Conservation (phyloP, 2,329 filamentous ascomycete genomes). For the Monosporascus sp. region DNA sequence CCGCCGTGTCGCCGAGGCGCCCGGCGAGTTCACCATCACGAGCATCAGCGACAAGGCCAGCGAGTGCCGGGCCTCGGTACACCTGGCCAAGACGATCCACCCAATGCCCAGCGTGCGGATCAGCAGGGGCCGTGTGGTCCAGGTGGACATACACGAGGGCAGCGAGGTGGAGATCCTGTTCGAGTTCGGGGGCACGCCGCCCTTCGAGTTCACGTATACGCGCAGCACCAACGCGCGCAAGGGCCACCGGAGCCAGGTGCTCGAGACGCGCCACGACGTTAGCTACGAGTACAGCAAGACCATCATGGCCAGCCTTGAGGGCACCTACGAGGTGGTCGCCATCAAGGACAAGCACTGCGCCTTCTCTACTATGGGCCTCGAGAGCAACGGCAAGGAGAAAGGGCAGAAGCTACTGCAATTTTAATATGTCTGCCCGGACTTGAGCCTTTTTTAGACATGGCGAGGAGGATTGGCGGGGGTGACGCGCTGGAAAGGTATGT, state of each 20-base stretch:
- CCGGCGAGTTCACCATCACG: conserved; percentile 83
- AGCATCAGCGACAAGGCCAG: conserved; percentile 82
- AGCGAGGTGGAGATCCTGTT: conserved; percentile 90
- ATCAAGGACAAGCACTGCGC: conserved; percentile 93
- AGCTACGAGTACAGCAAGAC: conserved; percentile 77
- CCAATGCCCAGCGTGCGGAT: conserved; percentile 88
- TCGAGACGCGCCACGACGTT: conserved; percentile 87
- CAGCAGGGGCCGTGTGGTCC: conserved; percentile 72
- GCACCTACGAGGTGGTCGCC: conserved; percentile 93
- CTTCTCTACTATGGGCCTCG: conserved; percentile 67
- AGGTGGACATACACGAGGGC: conserved; percentile 94
- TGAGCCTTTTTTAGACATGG: not conserved
- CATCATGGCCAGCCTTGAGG: conserved; percentile 83
- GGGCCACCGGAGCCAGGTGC: conserved; percentile 70
- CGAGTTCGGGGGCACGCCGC: conserved; percentile 90
- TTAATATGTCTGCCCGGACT: not conserved
- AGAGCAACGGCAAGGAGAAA: conserved; percentile 39
- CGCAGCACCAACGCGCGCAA: conserved; percentile 79
- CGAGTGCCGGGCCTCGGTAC: conserved; percentile 75
- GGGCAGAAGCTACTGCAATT: conserved; percentile 34
- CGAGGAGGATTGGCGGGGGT: not conserved
- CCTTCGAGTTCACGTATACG: conserved; percentile 97
- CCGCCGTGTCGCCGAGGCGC: conserved; percentile 85
- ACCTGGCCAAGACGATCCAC: conserved; percentile 80
- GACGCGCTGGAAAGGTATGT: not conserved